Conservation (phyloP, 495 filamentous ascomycete genomes). For the Aspergillus sparsus region DNA sequence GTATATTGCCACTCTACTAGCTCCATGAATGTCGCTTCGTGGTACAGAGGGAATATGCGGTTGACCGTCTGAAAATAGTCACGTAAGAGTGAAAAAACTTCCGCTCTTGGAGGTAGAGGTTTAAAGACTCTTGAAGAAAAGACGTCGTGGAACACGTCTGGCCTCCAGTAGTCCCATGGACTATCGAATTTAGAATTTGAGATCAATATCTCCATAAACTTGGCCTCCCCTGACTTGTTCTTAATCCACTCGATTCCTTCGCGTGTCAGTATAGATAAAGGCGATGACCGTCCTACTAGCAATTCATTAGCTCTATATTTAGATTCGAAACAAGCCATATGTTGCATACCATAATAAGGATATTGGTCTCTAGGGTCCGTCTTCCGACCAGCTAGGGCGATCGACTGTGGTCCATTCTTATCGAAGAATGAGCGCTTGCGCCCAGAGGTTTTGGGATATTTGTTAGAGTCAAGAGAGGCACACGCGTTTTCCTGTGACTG, state of each 20-base stretch:
- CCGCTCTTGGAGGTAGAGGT: slow-evolving; percentile 73
- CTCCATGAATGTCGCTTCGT: slow-evolving; percentile 94
- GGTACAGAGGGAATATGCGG: slow-evolving; percentile 93
- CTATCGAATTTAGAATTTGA: slow-evolving; percentile 70
- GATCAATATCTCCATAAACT: slow-evolving; percentile 83
- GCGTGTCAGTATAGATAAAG: slow-evolving; percentile 91
- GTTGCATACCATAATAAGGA: slow-evolving; percentile 77
- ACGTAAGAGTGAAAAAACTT: slow-evolving; percentile 76
- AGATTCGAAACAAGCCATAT: neutral
- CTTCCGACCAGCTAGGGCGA: slow-evolving; percentile 36
- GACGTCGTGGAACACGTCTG: slow-evolving; percentile 86
- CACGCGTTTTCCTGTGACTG: too few relatives aligned
- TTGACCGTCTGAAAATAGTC: slow-evolving; percentile 97
- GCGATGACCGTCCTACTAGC: slow-evolving; percentile 77
- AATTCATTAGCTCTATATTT: slow-evolving; percentile 18
- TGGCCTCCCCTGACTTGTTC: slow-evolving; percentile 85
- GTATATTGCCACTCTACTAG: slow-evolving; percentile 94
- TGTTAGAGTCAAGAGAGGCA: neutral
- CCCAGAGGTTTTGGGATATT: slow-evolving; percentile 2
- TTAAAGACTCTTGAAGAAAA: slow-evolving; percentile 80
- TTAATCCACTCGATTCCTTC: slow-evolving; percentile 98
- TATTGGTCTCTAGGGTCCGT: slow-evolving; percentile 85
- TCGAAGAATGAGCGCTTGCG: slow-evolving; percentile 33
- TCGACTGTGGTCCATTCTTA: slow-evolving; percentile 50
- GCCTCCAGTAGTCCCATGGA: slow-evolving; percentile 88